phyloP scores from a whole-genome alignment of 116 monocot genomes.

The Posidonia oceanica region DNA sequence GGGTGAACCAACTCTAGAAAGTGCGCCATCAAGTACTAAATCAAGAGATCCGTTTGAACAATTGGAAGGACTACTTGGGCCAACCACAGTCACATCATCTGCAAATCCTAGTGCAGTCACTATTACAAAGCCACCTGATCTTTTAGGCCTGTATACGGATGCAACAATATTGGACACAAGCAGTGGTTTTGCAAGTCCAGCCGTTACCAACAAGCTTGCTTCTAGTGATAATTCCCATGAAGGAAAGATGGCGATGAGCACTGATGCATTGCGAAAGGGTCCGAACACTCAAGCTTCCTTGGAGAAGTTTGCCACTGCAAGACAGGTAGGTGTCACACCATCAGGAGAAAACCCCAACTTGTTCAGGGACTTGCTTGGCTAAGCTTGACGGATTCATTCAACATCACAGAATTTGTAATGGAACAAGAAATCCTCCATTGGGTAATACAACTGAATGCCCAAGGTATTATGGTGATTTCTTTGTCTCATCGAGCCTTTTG shows the following conservation, averaged over 20 bases:
- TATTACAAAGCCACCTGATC: slow-evolving; percentile 28
- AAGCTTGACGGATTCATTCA: background rate
- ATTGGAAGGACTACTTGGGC: slow-evolving; percentile 71
- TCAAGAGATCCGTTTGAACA: slow-evolving; percentile 65
- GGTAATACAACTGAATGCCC: no score
- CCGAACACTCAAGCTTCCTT: slow-evolving; percentile 57
- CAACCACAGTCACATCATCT: slow-evolving; percentile 14
- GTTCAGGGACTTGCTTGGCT: slow-evolving; percentile 79
- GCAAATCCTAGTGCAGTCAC: slow-evolving; percentile 11
- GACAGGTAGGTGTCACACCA: slow-evolving; percentile 82
- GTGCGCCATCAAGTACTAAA: slow-evolving; percentile 14
- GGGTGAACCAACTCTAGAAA: slow-evolving; percentile 35
- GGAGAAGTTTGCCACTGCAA: slow-evolving; percentile 68
- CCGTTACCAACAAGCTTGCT: background rate
- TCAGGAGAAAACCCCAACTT: slow-evolving; percentile 71
- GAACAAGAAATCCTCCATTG: background rate
- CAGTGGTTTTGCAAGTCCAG: slow-evolving; percentile 10
- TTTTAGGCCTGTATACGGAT: slow-evolving; percentile 42
- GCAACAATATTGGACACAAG: slow-evolving; percentile 6
- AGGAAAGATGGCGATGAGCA: slow-evolving; percentile 4
- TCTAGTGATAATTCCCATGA: slow-evolving; percentile 16
- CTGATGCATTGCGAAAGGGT: slow-evolving; percentile 38
- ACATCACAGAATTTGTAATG: background rate
- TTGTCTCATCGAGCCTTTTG: background rate
- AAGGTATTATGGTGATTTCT: background rate